These are phyloP conservation scores for Cutaneotrichosporon cyanovorans DNA, from an alignment of 1,284 basidiomycete genomes.

Conservation along the genomic window DNA sequence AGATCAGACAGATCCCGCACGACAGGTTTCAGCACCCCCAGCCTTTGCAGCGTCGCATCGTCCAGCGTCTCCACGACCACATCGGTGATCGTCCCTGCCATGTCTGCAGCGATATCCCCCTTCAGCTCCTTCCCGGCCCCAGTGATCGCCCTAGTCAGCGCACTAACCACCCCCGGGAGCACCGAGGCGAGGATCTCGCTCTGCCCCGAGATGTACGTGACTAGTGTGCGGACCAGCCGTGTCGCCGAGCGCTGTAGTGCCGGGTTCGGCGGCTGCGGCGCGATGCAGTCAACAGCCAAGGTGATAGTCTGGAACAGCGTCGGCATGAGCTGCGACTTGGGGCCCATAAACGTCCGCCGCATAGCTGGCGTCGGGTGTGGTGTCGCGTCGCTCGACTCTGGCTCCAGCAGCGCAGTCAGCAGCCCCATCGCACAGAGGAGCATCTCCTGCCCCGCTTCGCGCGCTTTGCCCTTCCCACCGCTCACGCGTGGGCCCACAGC, in stretches of 20 bases:
- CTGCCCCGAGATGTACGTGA: constrained; percentile 59
- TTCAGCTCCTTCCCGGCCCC: constrained; percentile 33
- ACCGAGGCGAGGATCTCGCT: constrained; percentile 55
- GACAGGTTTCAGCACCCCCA: constrained; percentile 54
- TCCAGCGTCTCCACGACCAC: constrained; percentile 50
- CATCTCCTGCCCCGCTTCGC: constrained; percentile 35
- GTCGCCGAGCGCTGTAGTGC: constrained; percentile 61
- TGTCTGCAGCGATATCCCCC: constrained; percentile 49
- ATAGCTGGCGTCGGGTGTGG: constrained; percentile 47
- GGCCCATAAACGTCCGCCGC: constrained; percentile 48
- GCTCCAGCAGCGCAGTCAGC: constrained; percentile 27
- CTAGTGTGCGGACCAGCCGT: constrained; percentile 53
- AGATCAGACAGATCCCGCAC: constrained; percentile 42
- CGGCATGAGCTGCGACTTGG: constrained; percentile 53
- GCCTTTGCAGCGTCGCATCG: constrained; percentile 53
- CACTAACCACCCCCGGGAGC: constrained; percentile 71
- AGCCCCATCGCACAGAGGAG: constrained; percentile 28
- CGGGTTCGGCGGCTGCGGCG: constrained; percentile 53
- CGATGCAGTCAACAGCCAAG: constrained; percentile 52
- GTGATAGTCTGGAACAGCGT: constrained; percentile 76
- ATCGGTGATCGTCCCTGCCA: constrained; percentile 54
- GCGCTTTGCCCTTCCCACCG: constrained; percentile 59
- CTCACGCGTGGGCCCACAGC: constrained; percentile 51
- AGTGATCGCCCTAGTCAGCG: constrained; percentile 58
- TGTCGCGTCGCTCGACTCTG: constrained; percentile 36